Base-by-base conservation (phyloP, 495 filamentous ascomycete genomes). In the Venustampulla echinocandica region DNA sequence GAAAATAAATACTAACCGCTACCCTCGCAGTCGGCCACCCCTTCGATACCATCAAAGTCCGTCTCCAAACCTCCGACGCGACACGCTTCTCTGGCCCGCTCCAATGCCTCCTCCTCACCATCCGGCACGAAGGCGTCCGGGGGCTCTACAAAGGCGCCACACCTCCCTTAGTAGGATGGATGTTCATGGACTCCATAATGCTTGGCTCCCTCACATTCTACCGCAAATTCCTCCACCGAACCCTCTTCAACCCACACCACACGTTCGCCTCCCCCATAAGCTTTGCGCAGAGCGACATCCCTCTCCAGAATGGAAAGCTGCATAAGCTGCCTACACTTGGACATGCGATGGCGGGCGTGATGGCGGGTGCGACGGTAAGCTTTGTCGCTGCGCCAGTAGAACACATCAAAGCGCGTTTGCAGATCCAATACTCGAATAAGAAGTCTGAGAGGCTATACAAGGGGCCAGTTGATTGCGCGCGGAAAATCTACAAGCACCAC, bases 121-220 rank as follows among this genome's bases (percentile, higher is more conserved):
- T 94, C 35, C 77, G 81, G 33, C 81, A 87, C 58, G 89, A 95
- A 61, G 86, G 87, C 11, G 61, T 90, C 23, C 61, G 64, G 18
- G 89, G 84, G 13, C 65, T 95, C 15, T 95, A 95, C 69, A 95
- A 95, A 62, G 89, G 84, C 58, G 89, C 90, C 11, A 86, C 84
- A 3, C 90, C 90, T 28, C 90, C 89, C 33, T 66, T 95, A 42
- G 77, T 95, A 47, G 92, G 92, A 49, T 98, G 90, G 90, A 95
- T 95, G 87, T 83, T 90, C 61, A 96, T 97, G 90, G 90, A 97
- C 64, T 84, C 78, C 48, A 67, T 95, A 35, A 95, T 96, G 92
- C 77, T 98, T 27, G 92, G 92, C 17, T 90, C 84, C 14, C 70
- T 98, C 44, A 90, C 84, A 23, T 74, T 92, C 42, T 96, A 98